Base-by-base conservation (phyloP, 2,329 filamentous ascomycete genomes). In the Calonectria naviculata region DNA sequence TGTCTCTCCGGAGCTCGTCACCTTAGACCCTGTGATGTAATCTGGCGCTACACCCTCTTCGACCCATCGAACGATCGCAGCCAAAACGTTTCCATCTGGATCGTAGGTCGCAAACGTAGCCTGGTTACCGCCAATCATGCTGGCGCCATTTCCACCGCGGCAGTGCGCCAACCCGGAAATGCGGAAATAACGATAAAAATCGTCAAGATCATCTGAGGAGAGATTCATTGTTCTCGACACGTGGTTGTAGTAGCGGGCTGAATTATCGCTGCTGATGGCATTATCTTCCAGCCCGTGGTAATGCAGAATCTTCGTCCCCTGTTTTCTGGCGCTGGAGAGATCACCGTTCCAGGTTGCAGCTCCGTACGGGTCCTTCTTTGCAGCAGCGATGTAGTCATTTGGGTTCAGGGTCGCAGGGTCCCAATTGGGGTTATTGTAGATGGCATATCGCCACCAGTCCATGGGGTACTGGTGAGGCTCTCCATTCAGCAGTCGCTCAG, bases 81-180 rank as follows among this genome's bases (percentile, higher is more conserved):
- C 83, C 5, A 89, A 75, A 0, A 88, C 81, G 28, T 89, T 89
- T 24, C 84, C 76, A 5, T 83, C 75, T 0, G 83, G 80, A n/a
- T 86, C 77, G 4, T 76, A 74, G 0, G 38, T 75, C 74, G 0
- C 77, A 44, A 0, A 75, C 56, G 0, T 47, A 52, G 34, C 76
- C 58, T 6, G 73, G 65, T 63, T 79, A 74, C 71, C 74, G 0
- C 82, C 81, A 2, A 84, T 41, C 9, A 74, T 72, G 75, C 78
- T 83, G 0, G 87, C 87, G 1, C 88, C 87, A 2, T 79, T 80
- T 7, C 89, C 89, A 4, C 71, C 46, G 26, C 73, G 68, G 74
- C 88, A 90, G 77, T 90, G 88, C 13, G 84, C 84, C 34, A 70
- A 87, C 0, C 89, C 89, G 0, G 88, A 87, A 21, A 90, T 83